These are phyloP conservation scores for Colletotrichum salicis DNA, from an alignment of 2,329 filamentous ascomycete species.

Conservation along the genomic window DNA sequence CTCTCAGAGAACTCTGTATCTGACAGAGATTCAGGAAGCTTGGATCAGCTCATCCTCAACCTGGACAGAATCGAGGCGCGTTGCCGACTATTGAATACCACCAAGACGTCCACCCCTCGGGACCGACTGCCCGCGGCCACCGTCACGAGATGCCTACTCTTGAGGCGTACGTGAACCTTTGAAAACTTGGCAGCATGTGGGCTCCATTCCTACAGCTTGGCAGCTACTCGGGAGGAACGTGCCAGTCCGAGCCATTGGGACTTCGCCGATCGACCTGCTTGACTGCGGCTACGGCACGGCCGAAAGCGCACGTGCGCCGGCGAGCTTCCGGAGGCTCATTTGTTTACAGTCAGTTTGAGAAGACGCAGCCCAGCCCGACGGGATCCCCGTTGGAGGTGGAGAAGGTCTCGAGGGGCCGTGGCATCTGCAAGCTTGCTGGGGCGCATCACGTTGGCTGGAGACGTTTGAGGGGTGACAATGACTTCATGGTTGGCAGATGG, in stretches of 20 bases:
- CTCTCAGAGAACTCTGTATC: no score
- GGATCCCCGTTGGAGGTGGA: neutral
- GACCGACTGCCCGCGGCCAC: neutral
- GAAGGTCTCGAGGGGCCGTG: neutral
- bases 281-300: conserved; percentile 22
- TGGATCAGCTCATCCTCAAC: no score
- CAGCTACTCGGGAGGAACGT: conserved; percentile 1
- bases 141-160: neutral
- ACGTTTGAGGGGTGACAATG: neutral
- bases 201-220: neutral
- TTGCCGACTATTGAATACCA: neutral
- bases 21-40: neutral
- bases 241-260: conserved; percentile 23
- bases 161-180: neutral
- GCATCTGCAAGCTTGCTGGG: neutral
- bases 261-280: neutral
- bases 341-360: conserved; percentile 16
- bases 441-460: neutral
- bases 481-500: neutral
- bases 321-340: neutral
- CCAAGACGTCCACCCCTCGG: neutral
- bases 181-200: neutral
- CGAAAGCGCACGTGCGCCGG: conserved; percentile 19
- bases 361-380: neutral
- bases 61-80: neutral